phyloP scores from a whole-genome alignment of 106 monocot species.

The Ottelia alismoides region DNA sequence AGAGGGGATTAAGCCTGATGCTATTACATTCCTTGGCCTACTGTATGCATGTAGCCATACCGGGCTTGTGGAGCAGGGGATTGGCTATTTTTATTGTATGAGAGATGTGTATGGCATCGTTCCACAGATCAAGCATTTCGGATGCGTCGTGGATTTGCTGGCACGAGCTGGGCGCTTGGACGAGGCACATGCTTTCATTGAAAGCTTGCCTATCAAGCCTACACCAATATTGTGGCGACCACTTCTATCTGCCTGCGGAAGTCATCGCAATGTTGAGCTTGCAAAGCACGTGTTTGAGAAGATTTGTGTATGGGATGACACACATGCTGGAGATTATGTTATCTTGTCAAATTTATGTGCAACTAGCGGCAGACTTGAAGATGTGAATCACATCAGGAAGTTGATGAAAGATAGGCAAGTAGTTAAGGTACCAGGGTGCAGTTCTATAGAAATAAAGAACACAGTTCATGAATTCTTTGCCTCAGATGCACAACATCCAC shows the following conservation, averaged over 20 bases:
- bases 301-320: constrained; percentile 43
- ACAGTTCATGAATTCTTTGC: constrained; percentile 71
- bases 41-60: constrained; percentile 73
- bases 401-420: constrained; percentile 43
- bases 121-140: constrained; percentile 61
- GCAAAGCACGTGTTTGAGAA: constrained; percentile 53
- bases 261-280: constrained; percentile 39
- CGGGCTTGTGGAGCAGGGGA: constrained; percentile 59
- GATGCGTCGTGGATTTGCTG: constrained; percentile 58
- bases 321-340: constrained; percentile 67
- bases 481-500: constrained; percentile 47
- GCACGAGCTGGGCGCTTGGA: constrained; percentile 42
- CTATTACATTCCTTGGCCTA: constrained; percentile 62
- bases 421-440: constrained; percentile 64
- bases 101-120: constrained; percentile 9
- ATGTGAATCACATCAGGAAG: constrained; percentile 34
- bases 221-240: constrained; percentile 65
- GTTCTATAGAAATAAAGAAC: constrained; percentile 55
- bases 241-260: constrained; percentile 44
- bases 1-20: constrained; percentile 37
- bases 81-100: constrained; percentile 45
- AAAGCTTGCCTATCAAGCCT: constrained; percentile 32
- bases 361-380: constrained; percentile 34
- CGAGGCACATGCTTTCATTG: constrained; percentile 51
- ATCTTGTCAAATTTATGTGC: constrained; percentile 69